Conservation (phyloP, 2,329 filamentous ascomycete genomes). For the Calonectria hongkongensis region DNA sequence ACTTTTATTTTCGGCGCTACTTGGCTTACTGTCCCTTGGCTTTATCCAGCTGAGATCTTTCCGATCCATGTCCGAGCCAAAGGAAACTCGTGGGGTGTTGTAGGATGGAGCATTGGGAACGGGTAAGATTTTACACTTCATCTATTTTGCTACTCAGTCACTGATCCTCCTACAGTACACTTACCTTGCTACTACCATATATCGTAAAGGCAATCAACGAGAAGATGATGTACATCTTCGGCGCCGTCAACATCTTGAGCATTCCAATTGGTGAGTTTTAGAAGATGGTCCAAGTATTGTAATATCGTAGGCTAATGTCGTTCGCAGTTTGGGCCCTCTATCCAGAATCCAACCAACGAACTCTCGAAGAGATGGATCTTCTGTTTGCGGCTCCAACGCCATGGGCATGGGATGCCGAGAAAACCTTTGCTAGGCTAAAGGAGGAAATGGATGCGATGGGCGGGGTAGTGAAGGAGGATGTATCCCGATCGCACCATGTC, state of each 20-base stretch:
- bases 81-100: slow-evolving; percentile 6
- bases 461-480: not conserved
- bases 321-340: not conserved
- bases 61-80: not conserved
- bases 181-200: not conserved
- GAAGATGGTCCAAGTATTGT: not conserved
- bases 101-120: not conserved
- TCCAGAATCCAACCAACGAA: not conserved
- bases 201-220: not conserved
- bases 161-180: not conserved
- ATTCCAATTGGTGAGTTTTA: not conserved
- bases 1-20: not conserved
- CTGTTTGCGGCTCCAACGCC: not conserved
- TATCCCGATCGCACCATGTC: not conserved
- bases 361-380: slow-evolving; percentile 8
- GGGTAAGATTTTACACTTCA: not conserved
- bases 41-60: slow-evolving; percentile 10
- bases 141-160: too few species aligned
- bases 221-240: slow-evolving; percentile 8
- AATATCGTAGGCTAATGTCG: not conserved
- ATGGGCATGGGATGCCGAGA: slow-evolving; percentile 4
- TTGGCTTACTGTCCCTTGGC: slow-evolving; percentile 1
- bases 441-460: not conserved
- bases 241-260: not conserved
- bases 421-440: not conserved